These are phyloP conservation scores for Gnomoniopsis sp. DNA, from an alignment of 2,329 filamentous ascomycete species.

Conservation along the genomic window DNA sequence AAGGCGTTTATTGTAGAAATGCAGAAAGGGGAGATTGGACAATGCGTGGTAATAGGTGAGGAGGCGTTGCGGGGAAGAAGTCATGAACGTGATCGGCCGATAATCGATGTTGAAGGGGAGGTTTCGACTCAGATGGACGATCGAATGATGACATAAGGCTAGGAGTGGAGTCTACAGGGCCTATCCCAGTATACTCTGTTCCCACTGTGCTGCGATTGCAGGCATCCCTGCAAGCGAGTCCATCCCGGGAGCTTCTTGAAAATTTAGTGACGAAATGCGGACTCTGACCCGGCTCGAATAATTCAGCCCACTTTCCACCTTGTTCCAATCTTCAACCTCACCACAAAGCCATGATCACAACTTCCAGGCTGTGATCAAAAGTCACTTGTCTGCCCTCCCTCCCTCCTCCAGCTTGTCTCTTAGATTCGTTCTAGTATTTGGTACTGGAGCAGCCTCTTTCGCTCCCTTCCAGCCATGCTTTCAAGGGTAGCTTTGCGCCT, in stretches of 20 bases:
- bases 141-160: background rate
- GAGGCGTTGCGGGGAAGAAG: conserved; percentile 9
- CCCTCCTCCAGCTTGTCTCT: background rate
- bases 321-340: background rate
- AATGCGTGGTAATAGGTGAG: background rate
- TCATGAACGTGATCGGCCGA: too few relatives aligned
- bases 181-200: background rate
- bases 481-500: conserved; percentile 36
- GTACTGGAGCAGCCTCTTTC: background rate
- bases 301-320: background rate
- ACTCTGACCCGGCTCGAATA: background rate
- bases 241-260: background rate
- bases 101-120: background rate
- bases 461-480: conserved; percentile 30
- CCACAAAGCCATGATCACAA: background rate
- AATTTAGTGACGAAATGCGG: background rate
- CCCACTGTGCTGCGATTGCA: background rate
- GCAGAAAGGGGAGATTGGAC: background rate
- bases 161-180: too few relatives aligned
- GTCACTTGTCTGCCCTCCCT: background rate
- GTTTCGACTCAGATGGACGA: background rate
- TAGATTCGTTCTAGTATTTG: background rate
- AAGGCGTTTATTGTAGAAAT: too few relatives aligned
- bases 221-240: background rate
- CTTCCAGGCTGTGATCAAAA: conserved; percentile 5